Evolutionary conservation across 345 rosid species (phyloP).

Genomic region (Lepidium didymum): DNA sequence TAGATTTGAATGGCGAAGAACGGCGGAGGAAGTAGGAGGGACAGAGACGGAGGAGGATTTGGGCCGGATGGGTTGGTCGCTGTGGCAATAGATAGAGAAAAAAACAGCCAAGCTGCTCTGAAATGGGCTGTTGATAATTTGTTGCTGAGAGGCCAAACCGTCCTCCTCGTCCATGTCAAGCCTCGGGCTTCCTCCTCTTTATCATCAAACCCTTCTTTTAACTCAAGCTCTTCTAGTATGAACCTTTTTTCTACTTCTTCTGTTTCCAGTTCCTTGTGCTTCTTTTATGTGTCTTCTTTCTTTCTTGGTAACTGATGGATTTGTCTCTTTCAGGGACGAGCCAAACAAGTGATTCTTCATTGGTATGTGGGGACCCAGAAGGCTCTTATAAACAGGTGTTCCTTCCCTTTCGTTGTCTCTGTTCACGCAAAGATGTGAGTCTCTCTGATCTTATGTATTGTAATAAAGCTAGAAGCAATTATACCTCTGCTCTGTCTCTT

Average conservation of each 20-base stretch:
- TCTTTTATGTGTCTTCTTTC: neutral
- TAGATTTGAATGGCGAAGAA: conserved; percentile 41
- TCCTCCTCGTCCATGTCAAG: conserved; percentile 69
- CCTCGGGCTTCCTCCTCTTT: conserved; percentile 25
- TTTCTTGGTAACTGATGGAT: conserved; percentile 2
- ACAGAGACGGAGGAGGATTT: conserved; percentile 31
- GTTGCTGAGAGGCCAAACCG: conserved; percentile 54
- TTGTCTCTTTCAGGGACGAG: conserved; percentile 32
- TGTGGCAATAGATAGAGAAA: conserved; percentile 79
- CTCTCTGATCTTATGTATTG: neutral
- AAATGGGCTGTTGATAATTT: conserved; percentile 79
- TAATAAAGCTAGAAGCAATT: neutral
- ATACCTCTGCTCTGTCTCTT: neutral
- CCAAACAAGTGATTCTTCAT: conserved; percentile 33
- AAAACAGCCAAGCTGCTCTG: conserved; percentile 73
- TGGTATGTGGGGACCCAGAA: conserved; percentile 44
- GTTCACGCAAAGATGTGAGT: conserved; percentile 81
- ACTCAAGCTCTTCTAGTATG: conserved; percentile 21
- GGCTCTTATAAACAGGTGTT: conserved; percentile 54
- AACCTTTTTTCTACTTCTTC: neutral
- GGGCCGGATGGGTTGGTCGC: conserved; percentile 55
- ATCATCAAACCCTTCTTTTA: conserved; percentile 17
- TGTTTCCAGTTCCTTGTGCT: neutral
- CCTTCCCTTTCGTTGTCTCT: conserved; percentile 90
- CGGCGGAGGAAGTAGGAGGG: conserved; percentile 28